Base-by-base conservation (phyloP, 495 filamentous ascomycete species). In the Tetracladium marchalianum region DNA sequence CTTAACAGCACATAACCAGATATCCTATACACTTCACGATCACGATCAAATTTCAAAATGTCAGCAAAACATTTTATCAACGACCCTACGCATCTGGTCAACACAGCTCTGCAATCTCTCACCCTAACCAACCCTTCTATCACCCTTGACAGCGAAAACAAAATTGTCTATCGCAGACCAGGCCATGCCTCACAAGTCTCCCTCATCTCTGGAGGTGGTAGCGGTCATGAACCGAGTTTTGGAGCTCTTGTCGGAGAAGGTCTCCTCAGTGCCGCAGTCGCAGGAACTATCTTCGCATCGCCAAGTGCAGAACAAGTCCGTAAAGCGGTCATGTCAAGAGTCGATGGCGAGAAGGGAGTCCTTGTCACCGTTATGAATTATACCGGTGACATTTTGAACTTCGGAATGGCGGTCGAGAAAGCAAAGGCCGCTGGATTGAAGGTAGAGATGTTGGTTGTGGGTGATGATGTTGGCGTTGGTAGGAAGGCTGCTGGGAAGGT, bases 381-480 rank as follows among this genome's bases (percentile, higher is more conserved):
- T 57, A 82, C 78, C 13, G 78, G 77, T n/a, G 92, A 98, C 64
- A 80, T 95, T 35, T 70, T 98, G 43, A 92, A 96, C 62, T 98
- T 98, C 61, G 92, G 92, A 32, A 82, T 97, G 72, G 92, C 80
- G 0, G 82, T 90, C 15, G 92, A 96, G 65, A 96, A 95, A 68
- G 89, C 87, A 10, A 81, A 82, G 49, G 89, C 89, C 0, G 73
- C 78, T 0, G 92, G 87, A 0, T 64, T 88, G 39, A 66, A 80
- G 22, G 85, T 88, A 0, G 89, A 96, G 60, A 95, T 96, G 82
- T 81, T 95, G 17, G 82, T 95, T 9, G 89, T 97, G 31, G 87
- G 80, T n/a, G 92, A 98, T 55, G 92, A 98, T 63, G 92, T 90
- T 0, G 88, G 90, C 15, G 92, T 98, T 27, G 92, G 92, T 1